A percentile compares a stretch with the other conserved stretches of the same genome.
Conservation (phyloP, 345 rosid genomes). For the Leavenworthia alabamica region DNA sequence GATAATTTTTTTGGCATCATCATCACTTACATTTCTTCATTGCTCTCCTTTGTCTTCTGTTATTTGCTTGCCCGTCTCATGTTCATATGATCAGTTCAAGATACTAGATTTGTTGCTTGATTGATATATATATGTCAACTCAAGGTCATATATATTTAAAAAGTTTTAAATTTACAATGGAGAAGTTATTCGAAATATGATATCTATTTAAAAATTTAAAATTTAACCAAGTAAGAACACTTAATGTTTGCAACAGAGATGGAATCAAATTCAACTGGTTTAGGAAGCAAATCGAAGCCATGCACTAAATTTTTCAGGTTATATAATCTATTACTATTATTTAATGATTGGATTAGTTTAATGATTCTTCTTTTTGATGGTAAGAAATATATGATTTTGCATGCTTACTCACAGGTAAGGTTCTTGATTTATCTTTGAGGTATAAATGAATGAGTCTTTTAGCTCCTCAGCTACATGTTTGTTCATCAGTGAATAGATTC, state of each 20-base stretch:
- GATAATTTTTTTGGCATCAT: conserved; percentile 34
- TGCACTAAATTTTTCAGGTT: conserved; percentile 99
- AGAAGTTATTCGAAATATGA: background rate
- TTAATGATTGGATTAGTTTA: background rate
- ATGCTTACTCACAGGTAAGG: background rate
- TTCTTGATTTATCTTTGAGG: background rate
- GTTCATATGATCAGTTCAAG: background rate
- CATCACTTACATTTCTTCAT: background rate
- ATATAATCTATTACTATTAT: conserved; percentile 16
- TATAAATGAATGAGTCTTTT: conserved; percentile 25
- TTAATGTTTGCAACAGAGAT: conserved; percentile 85
- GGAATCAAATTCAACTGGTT: conserved; percentile 84
- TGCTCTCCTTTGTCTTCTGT: background rate
- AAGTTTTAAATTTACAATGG: background rate
- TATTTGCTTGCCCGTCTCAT: background rate
- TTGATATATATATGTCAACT: conserved; percentile 10
- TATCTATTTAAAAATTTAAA: background rate
- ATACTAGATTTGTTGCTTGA: background rate
- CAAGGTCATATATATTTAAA: conserved; percentile 3
- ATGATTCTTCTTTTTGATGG: conserved; percentile 11
- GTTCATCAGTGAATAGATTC: background rate
- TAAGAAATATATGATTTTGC: background rate
- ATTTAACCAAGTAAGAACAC: conserved; percentile 12
- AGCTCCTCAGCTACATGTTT: conserved; percentile 36
- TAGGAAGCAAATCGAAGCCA: conserved; percentile 99